Evolutionary conservation across 768 basidiomycete genomes (phyloP).

Genomic region (Melanogaster broomeanus): DNA sequence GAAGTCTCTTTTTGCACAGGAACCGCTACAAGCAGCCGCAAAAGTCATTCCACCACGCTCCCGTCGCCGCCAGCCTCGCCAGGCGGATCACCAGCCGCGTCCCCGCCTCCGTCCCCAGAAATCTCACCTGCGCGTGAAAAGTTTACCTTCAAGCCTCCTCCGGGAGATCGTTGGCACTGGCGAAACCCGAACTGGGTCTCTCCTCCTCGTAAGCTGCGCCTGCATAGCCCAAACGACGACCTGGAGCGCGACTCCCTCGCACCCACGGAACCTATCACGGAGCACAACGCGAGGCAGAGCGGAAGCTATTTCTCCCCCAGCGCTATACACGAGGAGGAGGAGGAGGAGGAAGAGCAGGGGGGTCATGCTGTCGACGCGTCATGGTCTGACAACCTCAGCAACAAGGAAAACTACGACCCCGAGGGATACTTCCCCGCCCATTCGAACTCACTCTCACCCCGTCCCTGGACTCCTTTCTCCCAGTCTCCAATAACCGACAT

Average conservation of each 20-base stretch:
- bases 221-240: constrained; percentile 22
- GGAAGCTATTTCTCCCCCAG: not conserved
- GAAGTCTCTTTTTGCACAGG: constrained; percentile 15
- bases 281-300: constrained; percentile 9
- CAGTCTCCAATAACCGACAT: constrained; percentile 24
- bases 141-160: constrained; percentile 27
- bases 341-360: constrained; percentile 13
- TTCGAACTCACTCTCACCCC: constrained; percentile 24
- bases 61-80: constrained; percentile 32
- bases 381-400: constrained; percentile 4
- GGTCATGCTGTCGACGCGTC: not conserved
- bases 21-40: constrained; percentile 7
- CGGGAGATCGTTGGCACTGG: constrained; percentile 35
- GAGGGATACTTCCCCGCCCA: constrained; percentile 14
- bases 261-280: constrained; percentile 32
- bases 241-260: constrained; percentile 26
- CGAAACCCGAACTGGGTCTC: constrained; percentile 36
- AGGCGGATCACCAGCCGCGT: constrained; percentile 20
- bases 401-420: constrained; percentile 10
- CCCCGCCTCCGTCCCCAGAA: constrained; percentile 10
- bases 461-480: constrained; percentile 27
- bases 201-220: constrained; percentile 28
- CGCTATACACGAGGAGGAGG: constrained; percentile 9
- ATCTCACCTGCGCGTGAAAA: constrained; percentile 19
- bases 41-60: constrained; percentile 23